Conservation (phyloP, 1,284 basidiomycete species). For the Fomitopsis pinicola region DNA sequence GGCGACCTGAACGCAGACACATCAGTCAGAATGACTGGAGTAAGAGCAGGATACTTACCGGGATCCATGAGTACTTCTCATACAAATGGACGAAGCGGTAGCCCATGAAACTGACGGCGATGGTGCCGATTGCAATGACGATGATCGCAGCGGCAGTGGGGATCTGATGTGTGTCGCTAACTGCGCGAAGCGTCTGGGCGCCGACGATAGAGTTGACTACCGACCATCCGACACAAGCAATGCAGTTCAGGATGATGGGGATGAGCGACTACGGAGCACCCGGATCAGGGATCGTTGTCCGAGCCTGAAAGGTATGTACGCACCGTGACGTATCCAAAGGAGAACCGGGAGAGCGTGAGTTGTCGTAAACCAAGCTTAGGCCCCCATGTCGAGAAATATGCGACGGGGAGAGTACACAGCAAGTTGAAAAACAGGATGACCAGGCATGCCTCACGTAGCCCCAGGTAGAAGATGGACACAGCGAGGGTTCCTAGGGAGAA, state of each 20-base stretch:
- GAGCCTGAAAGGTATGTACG: neutral
- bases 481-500: conserved; percentile 33
- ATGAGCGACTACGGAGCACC: conserved; percentile 15
- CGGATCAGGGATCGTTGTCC: neutral
- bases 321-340: conserved; percentile 19
- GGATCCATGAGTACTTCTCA: conserved; percentile 36
- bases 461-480: conserved; percentile 24
- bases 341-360: conserved; percentile 32
- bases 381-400: conserved; percentile 31
- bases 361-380: conserved; percentile 32
- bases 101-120: conserved; percentile 36
- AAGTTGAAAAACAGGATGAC: conserved; percentile 35
- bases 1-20: conserved; percentile 2
- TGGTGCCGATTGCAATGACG: conserved; percentile 31
- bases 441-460: conserved; percentile 27
- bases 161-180: conserved; percentile 23
- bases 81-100: conserved; percentile 38
- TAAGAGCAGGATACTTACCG: conserved; percentile 17
- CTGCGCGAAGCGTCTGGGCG: conserved; percentile 25
- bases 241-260: conserved; percentile 25
- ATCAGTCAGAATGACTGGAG: neutral
- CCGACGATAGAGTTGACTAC: conserved; percentile 36
- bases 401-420: conserved; percentile 30
- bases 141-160: conserved; percentile 29
- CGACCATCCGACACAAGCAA: conserved; percentile 31